Evolutionary conservation across 169 alveolate species (phyloP), one percentile per base, ranked within the genome.

Genomic region (Plasmodium gaboni): DNA sequence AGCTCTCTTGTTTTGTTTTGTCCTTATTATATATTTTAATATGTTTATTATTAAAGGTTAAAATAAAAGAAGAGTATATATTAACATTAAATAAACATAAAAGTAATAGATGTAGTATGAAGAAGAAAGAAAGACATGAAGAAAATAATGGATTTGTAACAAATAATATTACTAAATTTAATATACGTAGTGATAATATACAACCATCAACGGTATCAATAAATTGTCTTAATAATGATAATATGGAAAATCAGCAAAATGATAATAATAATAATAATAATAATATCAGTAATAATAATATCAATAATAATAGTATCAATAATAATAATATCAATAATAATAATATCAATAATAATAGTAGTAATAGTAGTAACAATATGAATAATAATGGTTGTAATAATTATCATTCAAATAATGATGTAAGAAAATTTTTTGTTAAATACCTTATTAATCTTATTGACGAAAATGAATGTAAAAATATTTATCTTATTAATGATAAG

Each of bases 391-490:
- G 24, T 17, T 19, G 24, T 9, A 70, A 24, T 24, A 38, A 32
- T 22, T 13, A 70, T 15, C 24, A 63, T 13, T 15, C 44, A 70
- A 46, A 50, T 22, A 55, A 70, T 51, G 70, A 46, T 15, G 46
- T 42, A 6, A 55, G 59, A 13, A 78, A 19, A n/a, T 22, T 78
- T 78, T 13, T 78, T 50, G 80, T 78, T 15, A 78, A 78, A 64
- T 78, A 78, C 53, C 67, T 78, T 48, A 78, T 78, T 64, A 78
- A 64, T 46, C 28, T 78, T 26, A 65, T 78, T 50, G 89, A 78
- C 24, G 89, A 78, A 17, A 67, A 32, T 7, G 24, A 42, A 22
- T 57, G 63, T 8, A 65, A 57, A 12, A 78, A 64, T 78, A 32
- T 64, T n/a, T 51, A 78, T 69, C 61, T 64, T 42, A 65, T 13